Percentiles rank a stretch among this genome's conserved stretches.
phyloP scores from a whole-genome alignment of 495 filamentous ascomycete genomes.

The Neurospora intermedia region DNA sequence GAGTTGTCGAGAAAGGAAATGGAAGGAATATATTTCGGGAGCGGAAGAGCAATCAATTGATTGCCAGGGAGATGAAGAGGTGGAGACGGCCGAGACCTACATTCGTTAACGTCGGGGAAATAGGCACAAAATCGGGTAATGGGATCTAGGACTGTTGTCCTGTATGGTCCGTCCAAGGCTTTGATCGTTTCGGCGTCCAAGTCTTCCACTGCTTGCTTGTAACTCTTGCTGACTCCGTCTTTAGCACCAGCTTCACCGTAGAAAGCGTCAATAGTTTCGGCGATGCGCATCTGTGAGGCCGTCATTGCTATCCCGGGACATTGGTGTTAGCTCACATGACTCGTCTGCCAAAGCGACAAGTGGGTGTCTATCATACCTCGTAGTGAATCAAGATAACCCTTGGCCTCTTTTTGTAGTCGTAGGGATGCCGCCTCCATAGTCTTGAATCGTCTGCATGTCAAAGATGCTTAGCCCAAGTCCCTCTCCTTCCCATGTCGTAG shows the following conservation, averaged over 20 bases:
- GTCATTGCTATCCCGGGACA: conserved; percentile 68
- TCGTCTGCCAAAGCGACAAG: background rate
- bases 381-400: conserved; percentile 91
- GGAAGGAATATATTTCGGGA: background rate
- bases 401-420: conserved; percentile 91
- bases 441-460: conserved; percentile 60
- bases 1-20: background rate
- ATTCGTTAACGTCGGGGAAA: conserved; percentile 98
- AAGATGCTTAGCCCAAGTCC: background rate
- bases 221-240: conserved; percentile 88
- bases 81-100: conserved; percentile 33
- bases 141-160: conserved; percentile 87
- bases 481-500: background rate
- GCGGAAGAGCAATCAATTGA: background rate
- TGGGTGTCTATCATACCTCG: conserved; percentile 49
- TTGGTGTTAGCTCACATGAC: conserved; percentile 1
- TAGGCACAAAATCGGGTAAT: conserved; percentile 94
- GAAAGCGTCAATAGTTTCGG: conserved; percentile 98
- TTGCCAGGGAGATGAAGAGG: background rate
- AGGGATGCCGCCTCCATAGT: conserved; percentile 92
- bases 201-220: conserved; percentile 97
- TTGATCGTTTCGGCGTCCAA: conserved; percentile 97
- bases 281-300: conserved; percentile 97
- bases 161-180: conserved; percentile 92
- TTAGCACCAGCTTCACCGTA: conserved; percentile 92